Percentiles rank a stretch among this genome's conserved stretches.
Evolutionary conservation across 2,329 filamentous ascomycete genomes (phyloP).

Genomic region (Colletotrichum camelliae): DNA sequence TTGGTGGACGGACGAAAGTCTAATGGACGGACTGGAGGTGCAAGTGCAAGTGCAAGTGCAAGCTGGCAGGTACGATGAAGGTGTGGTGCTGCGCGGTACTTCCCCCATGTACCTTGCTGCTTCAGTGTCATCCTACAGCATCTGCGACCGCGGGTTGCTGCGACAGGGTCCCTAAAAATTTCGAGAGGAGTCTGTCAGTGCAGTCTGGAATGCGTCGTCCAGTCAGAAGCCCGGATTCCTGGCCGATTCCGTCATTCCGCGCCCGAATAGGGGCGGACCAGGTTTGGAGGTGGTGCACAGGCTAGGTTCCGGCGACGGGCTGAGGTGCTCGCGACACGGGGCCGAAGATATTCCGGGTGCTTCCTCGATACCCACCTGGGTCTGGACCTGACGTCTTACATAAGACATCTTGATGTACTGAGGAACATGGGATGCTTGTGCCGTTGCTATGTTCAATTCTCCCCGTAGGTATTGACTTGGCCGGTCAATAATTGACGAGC

Average conservation of each 20-base stretch:
- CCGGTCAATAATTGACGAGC: background rate
- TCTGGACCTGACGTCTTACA: background rate
- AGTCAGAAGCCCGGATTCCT: background rate
- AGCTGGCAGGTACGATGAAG: conserved; percentile 21
- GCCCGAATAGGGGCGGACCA: conserved; percentile 1
- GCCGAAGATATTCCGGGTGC: background rate
- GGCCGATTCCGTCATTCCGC: conserved; percentile 22
- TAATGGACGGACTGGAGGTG: conserved; percentile 10
- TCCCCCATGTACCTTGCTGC: background rate
- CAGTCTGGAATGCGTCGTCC: conserved; percentile 5
- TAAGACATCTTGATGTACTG: background rate
- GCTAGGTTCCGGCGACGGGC: background rate
- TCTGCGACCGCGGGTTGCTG: background rate
- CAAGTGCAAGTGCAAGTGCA: conserved; percentile 1
- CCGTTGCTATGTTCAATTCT: background rate
- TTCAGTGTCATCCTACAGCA: background rate
- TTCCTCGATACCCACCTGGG: background rate
- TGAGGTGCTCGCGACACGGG: background rate
- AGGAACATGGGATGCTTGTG: background rate
- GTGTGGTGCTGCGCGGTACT: background rate
- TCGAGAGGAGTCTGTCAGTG: conserved; percentile 3
- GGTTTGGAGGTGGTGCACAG: background rate
- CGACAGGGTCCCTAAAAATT: background rate
- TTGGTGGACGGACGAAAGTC: conserved; percentile 1
- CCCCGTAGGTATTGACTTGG: background rate